Evolutionary conservation across 441 rosid species (phyloP).

Genomic region (Aquilaria agallochum): DNA sequence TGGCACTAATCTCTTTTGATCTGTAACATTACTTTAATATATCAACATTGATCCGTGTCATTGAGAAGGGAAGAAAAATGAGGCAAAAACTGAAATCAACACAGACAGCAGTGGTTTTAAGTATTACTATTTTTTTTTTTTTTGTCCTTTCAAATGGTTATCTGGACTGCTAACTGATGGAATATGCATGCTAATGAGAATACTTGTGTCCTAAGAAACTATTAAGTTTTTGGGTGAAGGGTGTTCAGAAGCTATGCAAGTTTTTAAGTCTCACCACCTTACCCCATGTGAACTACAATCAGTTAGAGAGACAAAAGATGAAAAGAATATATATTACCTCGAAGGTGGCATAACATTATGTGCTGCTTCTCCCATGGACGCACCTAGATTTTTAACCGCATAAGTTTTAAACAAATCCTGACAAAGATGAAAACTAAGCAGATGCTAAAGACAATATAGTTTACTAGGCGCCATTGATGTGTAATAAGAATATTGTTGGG

Average conservation of each 20-base stretch:
- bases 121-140: neutral
- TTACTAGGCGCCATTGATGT: conserved; percentile 36
- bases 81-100: neutral
- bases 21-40: conserved; percentile 27
- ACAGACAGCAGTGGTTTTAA: neutral
- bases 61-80: neutral
- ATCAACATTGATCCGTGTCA: neutral
- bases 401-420: too few species aligned
- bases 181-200: neutral
- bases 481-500: conserved; percentile 26
- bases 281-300: too few species aligned
- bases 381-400: conserved; percentile 28
- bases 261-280: neutral
- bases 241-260: neutral
- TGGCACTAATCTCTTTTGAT: conserved; percentile 26
- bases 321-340: conserved; percentile 33
- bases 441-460: conserved; percentile 16
- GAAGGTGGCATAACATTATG: conserved; percentile 29
- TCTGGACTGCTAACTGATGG: neutral
- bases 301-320: conserved; percentile 4
- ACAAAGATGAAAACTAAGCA: conserved; percentile 1
- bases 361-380: conserved; percentile 41
- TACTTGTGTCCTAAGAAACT: neutral
- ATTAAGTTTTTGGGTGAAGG: neutral
- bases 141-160: neutral